phyloP scores from a whole-genome alignment of 2,329 filamentous ascomycete genomes.

The Aspergillus terreus region DNA sequence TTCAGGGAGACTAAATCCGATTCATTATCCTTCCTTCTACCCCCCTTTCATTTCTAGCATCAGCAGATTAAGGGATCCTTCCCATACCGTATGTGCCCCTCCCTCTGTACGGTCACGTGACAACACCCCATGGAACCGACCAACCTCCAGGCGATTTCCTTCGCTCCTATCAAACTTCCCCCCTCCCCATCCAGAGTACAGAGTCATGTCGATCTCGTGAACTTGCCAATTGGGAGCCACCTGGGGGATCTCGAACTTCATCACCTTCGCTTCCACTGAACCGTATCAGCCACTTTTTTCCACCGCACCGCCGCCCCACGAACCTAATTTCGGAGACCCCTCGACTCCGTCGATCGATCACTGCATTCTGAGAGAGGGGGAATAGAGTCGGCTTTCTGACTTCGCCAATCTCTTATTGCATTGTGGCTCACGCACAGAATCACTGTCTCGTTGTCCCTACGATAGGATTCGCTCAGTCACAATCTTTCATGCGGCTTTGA shows the following conservation, averaged over 20 bases:
- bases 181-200: too few relatives aligned
- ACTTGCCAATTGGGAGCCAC: neutral
- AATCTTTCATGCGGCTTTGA: constrained; percentile 4
- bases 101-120: too few relatives aligned
- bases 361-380: constrained; percentile 2
- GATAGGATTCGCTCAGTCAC: neutral
- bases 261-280: neutral
- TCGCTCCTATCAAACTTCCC: too few relatives aligned
- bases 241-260: too few relatives aligned
- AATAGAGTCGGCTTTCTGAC: constrained; percentile 2
- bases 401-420: neutral
- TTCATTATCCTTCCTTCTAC: too few relatives aligned
- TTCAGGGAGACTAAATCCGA: too few relatives aligned
- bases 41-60: too few relatives aligned
- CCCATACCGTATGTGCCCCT: too few relatives aligned
- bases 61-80: too few relatives aligned
- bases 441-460: constrained; percentile 9
- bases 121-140: too few relatives aligned
- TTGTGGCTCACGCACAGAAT: neutral
- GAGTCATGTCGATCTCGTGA: too few relatives aligned
- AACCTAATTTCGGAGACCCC: constrained; percentile 24
- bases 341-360: constrained; percentile 20
- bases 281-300: constrained; percentile 8
- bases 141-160: too few relatives aligned
- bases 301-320: constrained; percentile 28